Evolutionary conservation across 2,329 filamentous ascomycete species (phyloP).

Genomic region (Aspergillus sp.): DNA sequence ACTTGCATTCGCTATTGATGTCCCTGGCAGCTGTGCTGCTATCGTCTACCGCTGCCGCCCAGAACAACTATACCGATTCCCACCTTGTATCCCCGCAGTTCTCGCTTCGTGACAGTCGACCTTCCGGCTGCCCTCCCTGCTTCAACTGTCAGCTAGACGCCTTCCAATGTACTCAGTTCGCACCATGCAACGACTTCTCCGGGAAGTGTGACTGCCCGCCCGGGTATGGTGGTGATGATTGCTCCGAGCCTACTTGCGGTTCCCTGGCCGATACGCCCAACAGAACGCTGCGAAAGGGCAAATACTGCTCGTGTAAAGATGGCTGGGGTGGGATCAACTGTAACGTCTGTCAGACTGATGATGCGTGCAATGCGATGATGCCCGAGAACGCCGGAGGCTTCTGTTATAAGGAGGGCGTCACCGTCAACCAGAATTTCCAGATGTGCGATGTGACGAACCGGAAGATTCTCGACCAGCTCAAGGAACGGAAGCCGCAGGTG

Average conservation of each 20-base stretch:
- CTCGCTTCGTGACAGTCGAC: constrained; percentile 62
- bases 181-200: constrained; percentile 77
- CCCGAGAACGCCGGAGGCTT: constrained; percentile 71
- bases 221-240: constrained; percentile 91
- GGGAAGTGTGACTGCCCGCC: constrained; percentile 88
- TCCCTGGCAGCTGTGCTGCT: constrained; percentile 19
- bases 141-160: constrained; percentile 97
- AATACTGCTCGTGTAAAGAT: constrained; percentile 74
- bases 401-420: constrained; percentile 83
- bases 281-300: constrained; percentile 61
- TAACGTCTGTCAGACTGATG: constrained; percentile 79
- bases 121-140: constrained; percentile 48
- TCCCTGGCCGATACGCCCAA: constrained; percentile 74
- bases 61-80: constrained; percentile 49
- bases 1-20: constrained; percentile 13
- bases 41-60: constrained; percentile 14
- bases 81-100: constrained; percentile 57
- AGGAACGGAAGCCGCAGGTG: constrained; percentile 77
- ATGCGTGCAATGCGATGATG: constrained; percentile 82
- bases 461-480: constrained; percentile 81
- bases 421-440: constrained; percentile 91
- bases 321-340: constrained; percentile 98
- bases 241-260: constrained; percentile 82
- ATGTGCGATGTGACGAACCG: constrained; percentile 96
- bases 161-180: constrained; percentile 84